Evolutionary conservation across 2,329 filamentous ascomycete species (phyloP), one percentile per base, ranked within the genome.

Genomic region (Alternaria postmessia): DNA sequence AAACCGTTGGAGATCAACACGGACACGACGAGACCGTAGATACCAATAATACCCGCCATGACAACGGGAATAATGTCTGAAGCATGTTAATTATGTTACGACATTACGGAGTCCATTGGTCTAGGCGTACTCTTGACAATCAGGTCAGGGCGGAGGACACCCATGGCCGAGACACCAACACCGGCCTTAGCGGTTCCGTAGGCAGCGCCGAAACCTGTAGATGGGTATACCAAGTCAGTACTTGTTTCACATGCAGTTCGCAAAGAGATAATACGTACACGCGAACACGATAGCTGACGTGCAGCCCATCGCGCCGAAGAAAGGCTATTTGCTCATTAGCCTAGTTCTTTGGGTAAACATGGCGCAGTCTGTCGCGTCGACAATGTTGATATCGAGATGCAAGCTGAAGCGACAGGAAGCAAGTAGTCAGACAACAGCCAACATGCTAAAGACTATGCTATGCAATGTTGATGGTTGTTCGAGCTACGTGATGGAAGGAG

Each of bases 1-100:
- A 85, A 78, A 65, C 83, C 80, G 79, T 84, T 84, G 73, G 83
- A 84, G 77, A 85, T 85, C 70, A 85, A 73, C 73, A 85, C 83
- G 44, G 82, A 84, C 53, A 85, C 83, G 75, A 85, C 83, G 55
- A 85, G 79, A 69, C 83, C 83, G 80, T 85, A 99, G 82, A 99
- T 98, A 91, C 93, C 95, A 84, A 99, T 98, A 83, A 99, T 99
- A 98, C 95, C 95, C 87, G 95, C 95, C 95, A 99, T 99, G 89
- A 99, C 97, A 83, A 98, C 95, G 80, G 95, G 95, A 69, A 98
- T 94, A 82, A 98, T 97, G 88, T 97, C 94, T 98, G 71, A 9
- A 12, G 32, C 36, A 43, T 66, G 53, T 72, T 57, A 76, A 63
- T 46, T 30, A 7, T 28, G 2, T 51, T 11, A 24, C 2, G 14